Base-by-base conservation (phyloP, 2,329 filamentous ascomycete genomes). In the Colletotrichum shisoi region DNA sequence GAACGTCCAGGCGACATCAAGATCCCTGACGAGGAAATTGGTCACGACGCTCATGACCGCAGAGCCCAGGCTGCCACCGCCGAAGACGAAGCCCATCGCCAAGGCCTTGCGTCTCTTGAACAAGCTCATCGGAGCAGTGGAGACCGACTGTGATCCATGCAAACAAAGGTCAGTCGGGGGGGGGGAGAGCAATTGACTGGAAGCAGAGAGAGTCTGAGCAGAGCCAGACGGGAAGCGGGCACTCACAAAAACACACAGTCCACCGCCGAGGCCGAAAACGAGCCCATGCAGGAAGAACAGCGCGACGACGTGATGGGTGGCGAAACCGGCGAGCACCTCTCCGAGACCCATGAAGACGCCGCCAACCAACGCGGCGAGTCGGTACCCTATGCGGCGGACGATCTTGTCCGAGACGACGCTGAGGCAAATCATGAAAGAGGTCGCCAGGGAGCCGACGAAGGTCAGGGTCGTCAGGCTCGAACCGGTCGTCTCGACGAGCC, bases 1-100 rank as follows among this genome's bases (percentile, higher is more conserved):
- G 67, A 75, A 75, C 2, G 73, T 73, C 73, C 73, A 74, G 8
- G 70, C 65, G 3, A 73, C 71, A 31, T 70, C 73, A 4, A 74
- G 62, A 12, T 68, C 63, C 13, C 60, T 61, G 5, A 73, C 69
- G n/a, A 75, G 70, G 17, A 67, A 61, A 21, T 71, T 68, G 6
- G 71, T 69, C 0, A 68, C 71, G 19, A 74, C 70, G 17, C 71
- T 71, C 70, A 74, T 73, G 40, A 73, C 72, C 1, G 73, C 73
- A 1, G 73, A 72, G 3, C 73, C 73, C 1, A 75, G 62, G 19
- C 72, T 73, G 2, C 72, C 72, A 6, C 71, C 72, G 4, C 72
- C 72, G 21, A 73, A 74, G n/a, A 74, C 73, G 42, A 74, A 70
- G 4, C 73, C 73, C 17, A 73, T 74, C 1, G 73, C 72, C 9